Percentiles rank a stretch among this genome's conserved stretches.
phyloP scores from a whole-genome alignment of 164 flowering plant genomes.

The Aristolochia contorta region DNA sequence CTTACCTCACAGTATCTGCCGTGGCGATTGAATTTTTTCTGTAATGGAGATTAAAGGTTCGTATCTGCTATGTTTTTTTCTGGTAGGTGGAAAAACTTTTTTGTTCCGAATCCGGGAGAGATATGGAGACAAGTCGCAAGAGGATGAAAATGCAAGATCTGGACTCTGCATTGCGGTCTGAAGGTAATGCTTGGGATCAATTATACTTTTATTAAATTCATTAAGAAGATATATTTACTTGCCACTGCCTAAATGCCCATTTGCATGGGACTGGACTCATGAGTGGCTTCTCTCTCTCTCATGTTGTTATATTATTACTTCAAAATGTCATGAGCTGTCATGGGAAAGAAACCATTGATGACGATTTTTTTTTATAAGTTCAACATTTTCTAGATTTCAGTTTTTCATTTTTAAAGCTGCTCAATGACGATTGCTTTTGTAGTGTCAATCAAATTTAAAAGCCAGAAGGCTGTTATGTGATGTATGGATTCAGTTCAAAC shows the following conservation, averaged over 20 bases:
- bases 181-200: conserved; percentile 13
- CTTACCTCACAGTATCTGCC: too few relatives aligned
- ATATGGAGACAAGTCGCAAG: conserved; percentile 20
- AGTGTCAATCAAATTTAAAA: too few relatives aligned
- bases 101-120: conserved; percentile 18
- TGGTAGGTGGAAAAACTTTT: conserved; percentile 19
- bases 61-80: too few relatives aligned
- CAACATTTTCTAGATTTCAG: too few relatives aligned
- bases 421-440: too few relatives aligned
- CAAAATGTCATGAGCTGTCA: not conserved
- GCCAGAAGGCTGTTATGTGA: too few relatives aligned
- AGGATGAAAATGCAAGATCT: conserved; percentile 51
- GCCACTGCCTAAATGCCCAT: too few relatives aligned
- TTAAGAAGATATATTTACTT: not conserved
- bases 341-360: not conserved
- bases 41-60: too few relatives aligned
- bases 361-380: too few relatives aligned
- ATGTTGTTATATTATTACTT: not conserved
- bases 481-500: too few relatives aligned
- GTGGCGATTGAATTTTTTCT: too few relatives aligned
- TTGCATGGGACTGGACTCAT: not conserved
- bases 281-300: not conserved
- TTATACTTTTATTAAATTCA: not conserved
- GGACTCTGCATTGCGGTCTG: conserved; percentile 28
- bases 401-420: too few relatives aligned